These are phyloP conservation scores for Malania oleifera DNA, from an alignment of 164 flowering plant species.

Conservation along the genomic window DNA sequence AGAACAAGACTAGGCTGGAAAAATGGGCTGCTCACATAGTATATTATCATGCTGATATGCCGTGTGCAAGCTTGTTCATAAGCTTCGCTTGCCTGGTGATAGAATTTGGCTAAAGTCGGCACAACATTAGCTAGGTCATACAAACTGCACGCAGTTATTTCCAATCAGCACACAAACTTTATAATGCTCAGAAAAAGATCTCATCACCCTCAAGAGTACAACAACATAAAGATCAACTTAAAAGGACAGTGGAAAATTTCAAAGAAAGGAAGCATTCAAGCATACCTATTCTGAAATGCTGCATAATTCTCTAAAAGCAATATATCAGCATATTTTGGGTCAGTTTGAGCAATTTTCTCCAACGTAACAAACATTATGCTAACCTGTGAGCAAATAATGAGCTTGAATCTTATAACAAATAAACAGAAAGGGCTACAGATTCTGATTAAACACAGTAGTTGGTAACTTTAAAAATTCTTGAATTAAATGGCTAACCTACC, in stretches of 20 bases:
- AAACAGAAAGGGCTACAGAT: no score
- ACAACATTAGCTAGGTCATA: constrained; percentile 98
- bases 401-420: no score
- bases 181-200: constrained; percentile 3
- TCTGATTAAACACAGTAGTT: no score
- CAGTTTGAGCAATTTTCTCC: constrained; percentile 87
- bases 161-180: constrained; percentile 18
- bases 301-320: constrained; percentile 92
- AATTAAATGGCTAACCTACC: no score
- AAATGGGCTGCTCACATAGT: constrained; percentile 43
- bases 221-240: background rate
- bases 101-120: constrained; percentile 91
- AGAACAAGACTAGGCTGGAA: constrained; percentile 4
- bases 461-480: no score
- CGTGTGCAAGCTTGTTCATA: constrained; percentile 98
- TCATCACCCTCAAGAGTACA: no score
- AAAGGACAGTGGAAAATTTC: background rate
- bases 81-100: constrained; percentile 96
- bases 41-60: constrained; percentile 84
- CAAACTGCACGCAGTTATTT: constrained; percentile 54
- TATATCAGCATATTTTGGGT: constrained; percentile 83
- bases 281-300: constrained; percentile 95
- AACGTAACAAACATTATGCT: constrained; percentile 92
- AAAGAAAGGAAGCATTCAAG: background rate
- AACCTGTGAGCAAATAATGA: constrained; percentile 42